Conservation (phyloP, 108 stramenopile genomes). For the Pseudonitzschia pungens region DNA sequence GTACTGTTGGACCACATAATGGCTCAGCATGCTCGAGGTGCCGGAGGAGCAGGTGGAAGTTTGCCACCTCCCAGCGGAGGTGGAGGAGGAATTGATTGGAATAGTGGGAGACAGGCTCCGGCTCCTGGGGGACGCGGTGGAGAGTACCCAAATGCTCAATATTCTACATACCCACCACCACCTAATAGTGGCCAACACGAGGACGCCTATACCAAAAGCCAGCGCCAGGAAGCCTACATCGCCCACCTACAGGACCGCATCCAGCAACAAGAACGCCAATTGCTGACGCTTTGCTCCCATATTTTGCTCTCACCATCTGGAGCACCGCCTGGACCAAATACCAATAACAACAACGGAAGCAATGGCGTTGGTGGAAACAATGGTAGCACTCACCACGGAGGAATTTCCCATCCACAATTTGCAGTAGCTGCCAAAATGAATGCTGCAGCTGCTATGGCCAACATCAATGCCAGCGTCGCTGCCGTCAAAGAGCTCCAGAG, state of each 20-base stretch:
- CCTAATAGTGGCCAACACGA: neutral
- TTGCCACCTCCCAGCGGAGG: conserved; percentile 1
- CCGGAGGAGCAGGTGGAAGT: neutral
- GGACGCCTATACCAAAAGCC: neutral
- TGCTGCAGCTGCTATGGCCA: conserved; percentile 5
- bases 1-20: conserved; percentile 10
- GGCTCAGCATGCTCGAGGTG: neutral
- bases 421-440: conserved; percentile 10
- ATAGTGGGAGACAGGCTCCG: neutral
- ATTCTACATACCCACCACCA: neutral
- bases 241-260: conserved; percentile 11
- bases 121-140: neutral
- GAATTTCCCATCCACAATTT: conserved; percentile 4
- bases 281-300: conserved; percentile 12
- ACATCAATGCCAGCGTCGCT: conserved; percentile 4
- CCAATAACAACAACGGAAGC: neutral
- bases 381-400: neutral
- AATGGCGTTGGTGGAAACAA: neutral
- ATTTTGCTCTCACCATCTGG: conserved; percentile 1
- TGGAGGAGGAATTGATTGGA: conserved; percentile 12
- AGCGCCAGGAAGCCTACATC: conserved; percentile 10
- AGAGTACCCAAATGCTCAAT: neutral
- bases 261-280: conserved; percentile 16
- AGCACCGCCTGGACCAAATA: neutral
- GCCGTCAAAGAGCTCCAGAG: conserved; percentile 6